These are phyloP conservation scores for Fraxinus sp. DNA, from an alignment of 305 asterid genomes.

Conservation along the genomic window DNA sequence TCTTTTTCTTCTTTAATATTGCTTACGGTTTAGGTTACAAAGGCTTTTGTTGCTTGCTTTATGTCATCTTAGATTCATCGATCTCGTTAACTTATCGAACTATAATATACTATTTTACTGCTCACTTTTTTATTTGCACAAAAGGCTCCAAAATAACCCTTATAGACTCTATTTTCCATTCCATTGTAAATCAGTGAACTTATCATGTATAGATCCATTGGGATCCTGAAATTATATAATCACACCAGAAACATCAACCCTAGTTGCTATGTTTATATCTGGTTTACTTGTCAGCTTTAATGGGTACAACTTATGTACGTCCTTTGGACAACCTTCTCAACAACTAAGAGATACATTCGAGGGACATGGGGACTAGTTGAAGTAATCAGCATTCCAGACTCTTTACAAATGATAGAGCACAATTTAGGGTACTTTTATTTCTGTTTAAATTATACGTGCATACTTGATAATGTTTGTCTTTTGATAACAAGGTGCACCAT, in stretches of 20 bases:
- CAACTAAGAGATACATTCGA: slow-evolving; percentile 1
- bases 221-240: background rate
- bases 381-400: background rate
- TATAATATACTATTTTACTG: no score
- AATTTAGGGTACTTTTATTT: no score
- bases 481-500: no score
- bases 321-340: slow-evolving; percentile 21
- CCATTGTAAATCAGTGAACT: background rate
- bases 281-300: slow-evolving; percentile 19
- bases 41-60: background rate
- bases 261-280: background rate
- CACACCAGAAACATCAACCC: background rate
- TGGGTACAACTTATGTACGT: slow-evolving; percentile 3
- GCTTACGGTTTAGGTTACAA: background rate
- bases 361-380: background rate
- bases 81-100: background rate
- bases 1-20: background rate
- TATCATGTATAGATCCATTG: background rate
- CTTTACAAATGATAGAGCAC: no score
- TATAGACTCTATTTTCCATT: background rate
- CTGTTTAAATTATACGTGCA: no score
- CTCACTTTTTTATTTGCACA: no score
- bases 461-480: no score
- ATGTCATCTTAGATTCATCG: no score
- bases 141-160: no score